Percentiles rank a stretch among this genome's conserved stretches.
phyloP scores from a whole-genome alignment of 2,329 filamentous ascomycete species.

The Colletotrichum horii region DNA sequence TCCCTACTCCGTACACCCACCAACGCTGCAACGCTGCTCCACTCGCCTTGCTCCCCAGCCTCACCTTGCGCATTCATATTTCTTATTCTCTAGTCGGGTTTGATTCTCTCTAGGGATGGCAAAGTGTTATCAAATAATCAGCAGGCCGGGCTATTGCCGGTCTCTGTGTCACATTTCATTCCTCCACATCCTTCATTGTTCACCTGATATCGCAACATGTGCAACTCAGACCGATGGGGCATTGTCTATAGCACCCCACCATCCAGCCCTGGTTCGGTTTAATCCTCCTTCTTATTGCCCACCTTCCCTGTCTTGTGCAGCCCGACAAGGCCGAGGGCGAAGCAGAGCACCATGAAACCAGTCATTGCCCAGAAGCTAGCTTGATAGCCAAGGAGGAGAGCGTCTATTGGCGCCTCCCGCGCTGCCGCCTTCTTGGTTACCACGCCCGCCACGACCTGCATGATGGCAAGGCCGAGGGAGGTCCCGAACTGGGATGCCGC shows the following conservation, averaged over 20 bases:
- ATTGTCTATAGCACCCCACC: background rate
- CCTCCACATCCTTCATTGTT: background rate
- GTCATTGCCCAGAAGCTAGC: constrained; percentile 53
- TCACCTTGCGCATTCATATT: background rate
- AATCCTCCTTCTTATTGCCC: background rate
- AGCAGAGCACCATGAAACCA: background rate
- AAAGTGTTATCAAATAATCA: background rate
- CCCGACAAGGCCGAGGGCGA: background rate
- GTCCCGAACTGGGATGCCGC: constrained; percentile 61
- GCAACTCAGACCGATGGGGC: background rate
- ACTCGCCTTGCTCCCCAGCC: background rate
- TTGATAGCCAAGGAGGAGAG: constrained; percentile 54
- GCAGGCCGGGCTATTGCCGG: background rate
- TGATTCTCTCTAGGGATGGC: background rate
- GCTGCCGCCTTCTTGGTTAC: constrained; percentile 31
- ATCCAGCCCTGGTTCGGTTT: background rate
- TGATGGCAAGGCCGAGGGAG: constrained; percentile 51
- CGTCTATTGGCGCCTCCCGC: constrained; percentile 24
- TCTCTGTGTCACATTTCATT: background rate
- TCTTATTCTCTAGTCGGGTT: background rate
- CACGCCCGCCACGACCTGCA: constrained; percentile 47
- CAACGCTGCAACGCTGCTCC: background rate
- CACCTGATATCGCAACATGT: background rate
- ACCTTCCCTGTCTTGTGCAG: background rate
- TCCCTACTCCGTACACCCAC: background rate